Base-by-base conservation (phyloP, 192 early-diverging fungal genomes). In the Chytriomyces sp. region DNA sequence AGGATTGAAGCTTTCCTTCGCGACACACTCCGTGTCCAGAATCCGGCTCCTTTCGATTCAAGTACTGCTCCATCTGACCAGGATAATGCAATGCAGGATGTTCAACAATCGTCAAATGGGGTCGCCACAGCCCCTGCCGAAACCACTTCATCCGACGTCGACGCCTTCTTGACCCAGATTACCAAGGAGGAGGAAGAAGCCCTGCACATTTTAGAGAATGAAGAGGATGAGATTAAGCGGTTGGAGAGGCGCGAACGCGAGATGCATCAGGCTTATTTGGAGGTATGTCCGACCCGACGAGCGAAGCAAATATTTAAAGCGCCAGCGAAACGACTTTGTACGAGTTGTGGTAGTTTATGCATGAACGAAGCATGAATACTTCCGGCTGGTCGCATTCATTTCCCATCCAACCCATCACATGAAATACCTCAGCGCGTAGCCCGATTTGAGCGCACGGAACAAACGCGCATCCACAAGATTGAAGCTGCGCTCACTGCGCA, bases 401-500 rank as follows among this genome's bases (percentile, higher is more conserved):
- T 34, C n/a, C 41, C 10, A 17, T 49, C 58, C 31, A 60, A 32
- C 31, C 58, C 33, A 73, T 44, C 64, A 32, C 14, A 14, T 58
- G 14, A 17, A 22, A 3, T 25, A 58, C 56, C 56, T 44, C 36
- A 91, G 84, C 72, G 91, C 7, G 90, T 91, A 52, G 70, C 82
- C 26, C 85, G 91, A 3, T 91, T 86, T 82, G 89, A 90, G 61
- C 74, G 80, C 12, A 54, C 83, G 41, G 90, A 93, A 76, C 19
- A 34, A 30, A 55, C 39, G 12, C 57, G 84, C 26, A 38, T 82
- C 28, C 58, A 52, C 8, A 41, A 68, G 54, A 68, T 75, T 10
- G 64, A 70, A 26, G 59, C 63, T 1, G 78, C 79, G n/a, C 54
- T 74, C 10, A 44, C 78, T 22, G 70, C 76, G 7, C 76, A 80